Evolutionary conservation across 306 rosid genomes (phyloP), one percentile per base, ranked within the genome.

Genomic region (Glycine soja): DNA sequence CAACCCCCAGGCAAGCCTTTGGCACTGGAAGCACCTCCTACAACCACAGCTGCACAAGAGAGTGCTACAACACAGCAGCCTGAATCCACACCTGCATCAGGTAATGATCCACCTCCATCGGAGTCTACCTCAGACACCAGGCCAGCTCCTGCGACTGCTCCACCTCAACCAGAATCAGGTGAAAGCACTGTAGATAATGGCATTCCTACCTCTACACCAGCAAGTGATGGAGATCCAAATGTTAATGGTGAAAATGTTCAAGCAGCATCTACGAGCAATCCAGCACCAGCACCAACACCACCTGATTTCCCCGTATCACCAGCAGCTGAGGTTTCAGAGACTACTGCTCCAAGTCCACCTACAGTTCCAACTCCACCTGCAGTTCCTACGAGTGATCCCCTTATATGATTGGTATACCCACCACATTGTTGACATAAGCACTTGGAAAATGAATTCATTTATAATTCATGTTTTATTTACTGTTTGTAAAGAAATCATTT

Each of bases 1-100:
- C 96, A 80, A 71, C 90, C 84, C 79, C 89, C 92, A 3, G 92
- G 77, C 71, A 90, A 93, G 90, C 97, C 81, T 8, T 83, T 96
- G 89, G 87, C 93, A 38, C 69, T 96, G 64, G 98, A 92, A 86
- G 98, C 97, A 47, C 90, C 97, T 74, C 88, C 92, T 50, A 46
- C 89, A 4, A 70, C 88, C 75, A 47, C 85, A 24, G 90, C 77
- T 79, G 75, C 85, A 9, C 86, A 89, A 0, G 87, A 59, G 52
- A 71, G 76, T 82, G 82, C 76, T 48, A 74, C 70, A 4, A 74
- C 70, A 4, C 90, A 74, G 78, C 91, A 71, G 32, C 75, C 91
- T 30, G 91, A 90, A 68, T 40, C 94, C 15, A 14, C 83, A 8
- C 32, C 87, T 40, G 82, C 85, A 36, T 87, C 90, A 38, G 88